These are phyloP conservation scores for Aspergillus alliaceus DNA, from an alignment of 2,329 filamentous ascomycete species.

Conservation along the genomic window DNA sequence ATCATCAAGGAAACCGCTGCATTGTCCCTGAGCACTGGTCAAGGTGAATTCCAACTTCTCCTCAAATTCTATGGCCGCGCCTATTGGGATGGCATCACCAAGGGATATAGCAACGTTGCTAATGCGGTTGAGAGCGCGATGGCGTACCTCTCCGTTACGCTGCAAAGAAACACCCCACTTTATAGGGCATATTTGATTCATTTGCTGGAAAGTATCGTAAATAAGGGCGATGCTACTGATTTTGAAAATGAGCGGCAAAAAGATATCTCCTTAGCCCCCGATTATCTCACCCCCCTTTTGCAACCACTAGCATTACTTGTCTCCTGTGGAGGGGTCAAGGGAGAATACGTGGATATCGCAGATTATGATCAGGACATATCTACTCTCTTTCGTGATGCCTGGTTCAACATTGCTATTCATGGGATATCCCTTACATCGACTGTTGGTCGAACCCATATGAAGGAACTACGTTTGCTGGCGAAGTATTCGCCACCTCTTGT, in stretches of 20 bases:
- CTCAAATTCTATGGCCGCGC: constrained; percentile 80
- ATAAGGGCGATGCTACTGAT: constrained; percentile 82
- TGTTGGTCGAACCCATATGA: constrained; percentile 68
- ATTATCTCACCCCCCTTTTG: constrained; percentile 83
- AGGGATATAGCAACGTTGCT: constrained; percentile 66
- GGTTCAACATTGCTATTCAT: constrained; percentile 97
- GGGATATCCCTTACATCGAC: constrained; percentile 77
- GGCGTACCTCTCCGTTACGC: constrained; percentile 71
- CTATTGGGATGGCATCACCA: constrained; percentile 69
- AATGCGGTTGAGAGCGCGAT: constrained; percentile 79
- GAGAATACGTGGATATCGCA: constrained; percentile 29
- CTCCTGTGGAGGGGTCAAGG: constrained; percentile 26
- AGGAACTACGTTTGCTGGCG: constrained; percentile 80
- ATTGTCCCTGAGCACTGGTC: constrained; percentile 73
- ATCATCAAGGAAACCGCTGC: constrained; percentile 81
- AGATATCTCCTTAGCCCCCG: constrained; percentile 78
- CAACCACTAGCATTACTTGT: constrained; percentile 85
- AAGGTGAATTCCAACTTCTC: constrained; percentile 79
- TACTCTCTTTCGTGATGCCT: constrained; percentile 80
- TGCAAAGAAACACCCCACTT: constrained; percentile 66
- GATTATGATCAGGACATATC: constrained; percentile 66
- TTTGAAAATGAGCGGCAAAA: constrained; percentile 70
- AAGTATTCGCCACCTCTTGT: constrained; percentile 85
- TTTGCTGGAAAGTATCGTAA: constrained; percentile 82
- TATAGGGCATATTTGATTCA: constrained; percentile 83